A percentile compares a stretch with the other conserved stretches of the same genome.
Conservation (phyloP, 129 eudicot genomes). For the Mikania micrantha region DNA sequence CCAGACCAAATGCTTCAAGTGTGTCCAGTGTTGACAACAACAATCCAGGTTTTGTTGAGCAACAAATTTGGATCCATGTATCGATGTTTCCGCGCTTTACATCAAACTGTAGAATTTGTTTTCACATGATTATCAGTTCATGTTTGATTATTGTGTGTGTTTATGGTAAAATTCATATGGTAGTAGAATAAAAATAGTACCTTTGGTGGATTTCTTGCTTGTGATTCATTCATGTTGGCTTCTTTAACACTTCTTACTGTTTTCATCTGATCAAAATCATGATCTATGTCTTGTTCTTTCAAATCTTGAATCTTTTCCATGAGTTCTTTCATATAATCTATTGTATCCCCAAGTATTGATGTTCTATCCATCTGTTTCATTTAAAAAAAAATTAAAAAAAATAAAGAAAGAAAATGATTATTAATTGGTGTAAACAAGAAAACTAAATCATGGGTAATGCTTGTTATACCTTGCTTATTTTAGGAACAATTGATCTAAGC, state of each 20-base stretch:
- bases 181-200: slow-evolving; percentile 21
- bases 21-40: slow-evolving; percentile 62
- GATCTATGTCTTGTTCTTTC: slow-evolving; percentile 35
- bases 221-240: slow-evolving; percentile 42
- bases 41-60: slow-evolving; percentile 68
- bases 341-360: slow-evolving; percentile 80
- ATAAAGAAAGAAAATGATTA: neutral
- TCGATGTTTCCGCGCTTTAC: slow-evolving; percentile 51
- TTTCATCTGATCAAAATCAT: slow-evolving; percentile 23
- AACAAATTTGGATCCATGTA: slow-evolving; percentile 58
- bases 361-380: slow-evolving; percentile 83
- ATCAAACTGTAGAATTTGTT: slow-evolving; percentile 39
- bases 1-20: slow-evolving; percentile 69
- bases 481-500: slow-evolving; percentile 85
- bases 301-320: slow-evolving; percentile 45
- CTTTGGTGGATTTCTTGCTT: slow-evolving; percentile 58
- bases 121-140: neutral
- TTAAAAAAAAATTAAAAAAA: neutral
- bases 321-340: slow-evolving; percentile 84
- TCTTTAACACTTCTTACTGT: slow-evolving; percentile 38
- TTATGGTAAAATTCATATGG: neutral
- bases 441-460: neutral
- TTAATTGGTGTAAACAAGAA: neutral
- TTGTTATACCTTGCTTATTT: slow-evolving; percentile 65
- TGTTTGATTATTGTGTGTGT: neutral